These are phyloP conservation scores for Takashimella koratensis DNA, from an alignment of 1,284 basidiomycete genomes.

Conservation along the genomic window DNA sequence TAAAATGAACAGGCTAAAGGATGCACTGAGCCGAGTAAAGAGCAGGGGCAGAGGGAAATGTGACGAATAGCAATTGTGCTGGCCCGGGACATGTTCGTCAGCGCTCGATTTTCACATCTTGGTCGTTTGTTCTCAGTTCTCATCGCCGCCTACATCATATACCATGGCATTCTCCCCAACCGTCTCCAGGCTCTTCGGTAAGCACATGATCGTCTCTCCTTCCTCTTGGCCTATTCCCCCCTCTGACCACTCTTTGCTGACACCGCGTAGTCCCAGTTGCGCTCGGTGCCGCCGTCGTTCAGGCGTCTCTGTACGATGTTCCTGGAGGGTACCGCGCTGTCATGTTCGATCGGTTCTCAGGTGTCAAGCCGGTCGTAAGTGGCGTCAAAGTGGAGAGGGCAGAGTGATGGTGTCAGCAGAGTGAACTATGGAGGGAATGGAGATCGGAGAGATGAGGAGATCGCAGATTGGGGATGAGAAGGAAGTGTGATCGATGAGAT, in stretches of 20 bases:
- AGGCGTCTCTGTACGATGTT: slow-evolving; percentile 87
- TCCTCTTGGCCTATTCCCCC: not conserved
- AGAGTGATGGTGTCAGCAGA: not conserved
- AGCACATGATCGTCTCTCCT: not conserved
- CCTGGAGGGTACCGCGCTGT: slow-evolving; percentile 87
- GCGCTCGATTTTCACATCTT: no score
- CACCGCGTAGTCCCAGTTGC: slow-evolving; percentile 64
- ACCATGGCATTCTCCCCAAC: slow-evolving; percentile 33
- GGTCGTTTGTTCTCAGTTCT: no score
- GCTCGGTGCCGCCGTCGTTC: slow-evolving; percentile 61
- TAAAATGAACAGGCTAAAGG: not conserved
- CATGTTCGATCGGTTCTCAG: slow-evolving; percentile 96
- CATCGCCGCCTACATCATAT: not conserved
- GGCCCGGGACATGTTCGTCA: no score
- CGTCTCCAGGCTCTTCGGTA: slow-evolving; percentile 31
- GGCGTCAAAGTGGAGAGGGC: not conserved
- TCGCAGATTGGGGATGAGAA: no score
- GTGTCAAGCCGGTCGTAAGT: slow-evolving; percentile 73
- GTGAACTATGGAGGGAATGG: not conserved
- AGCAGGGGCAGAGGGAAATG: no score
- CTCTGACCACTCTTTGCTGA: not conserved
- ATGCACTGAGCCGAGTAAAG: not conserved
- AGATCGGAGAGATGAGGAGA: no score
- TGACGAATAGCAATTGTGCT: no score
- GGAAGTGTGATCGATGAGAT: no score